A percentile compares a stretch with the other conserved stretches of the same genome.
These are phyloP conservation scores for Nadsonia fulvescens DNA, from an alignment of 805 yeast species.

Conservation along the genomic window DNA sequence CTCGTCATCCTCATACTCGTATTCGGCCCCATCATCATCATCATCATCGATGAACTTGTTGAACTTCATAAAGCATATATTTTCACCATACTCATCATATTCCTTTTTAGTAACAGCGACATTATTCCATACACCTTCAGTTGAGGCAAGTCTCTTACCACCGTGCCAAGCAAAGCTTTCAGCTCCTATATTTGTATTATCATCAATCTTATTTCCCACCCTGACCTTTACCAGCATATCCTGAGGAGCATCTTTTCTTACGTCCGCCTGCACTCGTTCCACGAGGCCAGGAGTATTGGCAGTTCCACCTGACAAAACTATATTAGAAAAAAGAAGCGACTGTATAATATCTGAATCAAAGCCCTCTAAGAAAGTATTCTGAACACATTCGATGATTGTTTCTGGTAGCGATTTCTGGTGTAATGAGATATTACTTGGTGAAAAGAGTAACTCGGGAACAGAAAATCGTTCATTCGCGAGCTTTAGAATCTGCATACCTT, in stretches of 20 bases:
- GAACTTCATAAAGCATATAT: conserved; percentile 34
- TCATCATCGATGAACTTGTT: conserved; percentile 14
- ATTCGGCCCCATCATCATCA: neutral
- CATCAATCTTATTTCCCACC: conserved; percentile 20
- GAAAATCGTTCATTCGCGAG: conserved; percentile 75
- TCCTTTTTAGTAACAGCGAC: conserved; percentile 59
- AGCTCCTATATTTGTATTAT: conserved; percentile 45
- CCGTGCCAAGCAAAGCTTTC: no score
- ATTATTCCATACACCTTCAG: conserved; percentile 19
- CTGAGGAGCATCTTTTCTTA: conserved; percentile 19
- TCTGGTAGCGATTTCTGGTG: conserved; percentile 65
- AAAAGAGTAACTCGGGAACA: conserved; percentile 72
- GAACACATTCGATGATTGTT: conserved; percentile 48
- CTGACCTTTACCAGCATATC: conserved; percentile 15
- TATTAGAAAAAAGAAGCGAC: conserved; percentile 64
- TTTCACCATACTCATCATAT: conserved; percentile 69
- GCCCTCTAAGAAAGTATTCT: conserved; percentile 51
- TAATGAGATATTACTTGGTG: conserved; percentile 66
- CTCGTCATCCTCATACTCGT: neutral
- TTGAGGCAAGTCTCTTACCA: conserved; percentile 24
- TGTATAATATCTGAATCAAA: no score
- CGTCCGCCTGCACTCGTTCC: conserved; percentile 29
- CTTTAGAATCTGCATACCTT: conserved; percentile 37
- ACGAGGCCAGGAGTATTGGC: conserved; percentile 51
- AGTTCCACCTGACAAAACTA: conserved; percentile 71